Evolutionary conservation across 106 monocot genomes (phyloP).

Genomic region (Agapanthus africanus): DNA sequence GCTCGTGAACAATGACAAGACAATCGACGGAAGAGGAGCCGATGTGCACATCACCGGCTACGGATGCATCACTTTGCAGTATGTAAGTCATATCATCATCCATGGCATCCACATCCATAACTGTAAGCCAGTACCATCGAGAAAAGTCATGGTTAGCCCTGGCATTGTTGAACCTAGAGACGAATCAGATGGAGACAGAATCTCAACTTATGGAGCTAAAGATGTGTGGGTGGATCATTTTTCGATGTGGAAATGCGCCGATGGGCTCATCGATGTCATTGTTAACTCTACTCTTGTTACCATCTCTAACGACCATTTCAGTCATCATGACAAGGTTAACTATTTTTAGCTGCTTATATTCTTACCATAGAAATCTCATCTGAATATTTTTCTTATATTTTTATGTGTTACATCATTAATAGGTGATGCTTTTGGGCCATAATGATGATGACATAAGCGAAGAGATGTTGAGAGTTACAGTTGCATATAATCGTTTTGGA

Average conservation of each 20-base stretch:
- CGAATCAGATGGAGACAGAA: slow-evolving; percentile 18
- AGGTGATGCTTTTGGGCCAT: slow-evolving; percentile 47
- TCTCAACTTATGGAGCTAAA: slow-evolving; percentile 22
- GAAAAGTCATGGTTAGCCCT: slow-evolving; percentile 14
- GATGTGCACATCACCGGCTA: slow-evolving; percentile 30
- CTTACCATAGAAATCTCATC: background rate
- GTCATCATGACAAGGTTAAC: slow-evolving; percentile 38
- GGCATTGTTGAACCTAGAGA: slow-evolving; percentile 11
- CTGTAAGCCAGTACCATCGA: background rate
- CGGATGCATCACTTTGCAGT: slow-evolving; percentile 30
- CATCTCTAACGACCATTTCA: slow-evolving; percentile 38
- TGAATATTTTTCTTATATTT: background rate
- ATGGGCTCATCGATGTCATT: slow-evolving; percentile 28
- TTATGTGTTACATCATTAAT: background rate
- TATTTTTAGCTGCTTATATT: background rate
- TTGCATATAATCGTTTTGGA: slow-evolving; percentile 32
- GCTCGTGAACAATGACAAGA: slow-evolving; percentile 24
- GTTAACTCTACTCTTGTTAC: slow-evolving; percentile 26
- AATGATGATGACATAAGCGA: slow-evolving; percentile 37
- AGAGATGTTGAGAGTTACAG: slow-evolving; percentile 32
- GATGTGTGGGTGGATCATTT: slow-evolving; percentile 32
- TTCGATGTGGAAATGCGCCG: slow-evolving; percentile 23
- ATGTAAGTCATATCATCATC: slow-evolving; percentile 15
- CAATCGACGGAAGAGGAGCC: slow-evolving; percentile 20
- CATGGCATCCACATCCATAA: slow-evolving; percentile 8